These are phyloP conservation scores for Trichaptum fuscoviolaceum DNA, from an alignment of 768 basidiomycete genomes.

Conservation along the genomic window DNA sequence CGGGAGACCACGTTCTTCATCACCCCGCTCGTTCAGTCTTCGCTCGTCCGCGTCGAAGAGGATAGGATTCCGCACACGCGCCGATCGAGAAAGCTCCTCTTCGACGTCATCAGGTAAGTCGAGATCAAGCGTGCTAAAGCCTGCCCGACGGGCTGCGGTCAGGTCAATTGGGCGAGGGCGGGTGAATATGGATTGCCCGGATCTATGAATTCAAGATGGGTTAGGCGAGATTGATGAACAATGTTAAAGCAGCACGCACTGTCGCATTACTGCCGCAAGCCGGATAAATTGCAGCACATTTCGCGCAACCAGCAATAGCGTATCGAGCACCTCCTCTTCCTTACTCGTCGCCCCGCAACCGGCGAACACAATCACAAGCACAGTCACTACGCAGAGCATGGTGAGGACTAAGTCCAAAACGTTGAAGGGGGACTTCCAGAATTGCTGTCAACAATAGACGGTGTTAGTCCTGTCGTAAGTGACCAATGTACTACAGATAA, in stretches of 20 bases:
- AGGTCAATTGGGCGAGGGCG: slow-evolving; percentile 85
- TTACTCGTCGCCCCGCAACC: slow-evolving; percentile 78
- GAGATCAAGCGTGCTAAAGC: slow-evolving; percentile 57
- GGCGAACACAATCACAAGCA: slow-evolving; percentile 85
- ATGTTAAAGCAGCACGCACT: slow-evolving; percentile 47
- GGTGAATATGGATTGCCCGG: slow-evolving; percentile 85
- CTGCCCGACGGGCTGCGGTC: slow-evolving; percentile 59
- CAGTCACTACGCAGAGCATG: slow-evolving; percentile 80
- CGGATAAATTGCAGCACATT: slow-evolving; percentile 92
- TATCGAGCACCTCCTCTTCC: slow-evolving; percentile 93
- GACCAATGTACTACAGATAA: slow-evolving; percentile 10
- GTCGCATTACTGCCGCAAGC: slow-evolving; percentile 88
- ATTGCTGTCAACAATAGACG: slow-evolving; percentile 60
- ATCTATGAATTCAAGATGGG: slow-evolving; percentile 38
- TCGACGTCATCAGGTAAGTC: slow-evolving; percentile 67
- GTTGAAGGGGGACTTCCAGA: slow-evolving; percentile 94
- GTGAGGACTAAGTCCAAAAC: slow-evolving; percentile 86
- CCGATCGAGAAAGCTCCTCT: slow-evolving; percentile 48
- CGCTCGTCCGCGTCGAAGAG: slow-evolving; percentile 55
- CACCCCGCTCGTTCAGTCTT: slow-evolving; percentile 4
- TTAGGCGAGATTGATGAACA: slow-evolving; percentile 23
- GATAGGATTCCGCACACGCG: slow-evolving; percentile 54
- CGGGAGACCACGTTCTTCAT: not conserved
- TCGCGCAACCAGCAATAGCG: slow-evolving; percentile 83
- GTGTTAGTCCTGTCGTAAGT: not conserved